These are phyloP conservation scores for Carnegiea gigantea DNA, from an alignment of 179 eudicot species.

Conservation along the genomic window DNA sequence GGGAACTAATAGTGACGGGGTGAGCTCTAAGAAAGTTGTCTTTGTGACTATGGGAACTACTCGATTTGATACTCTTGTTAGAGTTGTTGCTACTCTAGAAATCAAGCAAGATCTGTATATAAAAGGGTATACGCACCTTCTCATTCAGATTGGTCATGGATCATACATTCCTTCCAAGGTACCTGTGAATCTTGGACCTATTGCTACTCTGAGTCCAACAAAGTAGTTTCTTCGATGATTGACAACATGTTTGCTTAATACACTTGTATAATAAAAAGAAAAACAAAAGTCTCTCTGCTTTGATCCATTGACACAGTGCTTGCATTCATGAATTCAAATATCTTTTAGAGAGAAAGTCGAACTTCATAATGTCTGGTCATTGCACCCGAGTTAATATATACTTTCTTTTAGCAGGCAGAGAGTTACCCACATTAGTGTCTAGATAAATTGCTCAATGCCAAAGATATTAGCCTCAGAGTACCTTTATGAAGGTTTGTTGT, in stretches of 20 bases:
- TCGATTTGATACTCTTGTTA: slow-evolving; percentile 79
- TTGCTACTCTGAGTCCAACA: not conserved
- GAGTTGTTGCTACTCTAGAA: slow-evolving; percentile 64
- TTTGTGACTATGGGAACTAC: slow-evolving; percentile 93
- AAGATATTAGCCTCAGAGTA: no score
- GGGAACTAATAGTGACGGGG: slow-evolving; percentile 35
- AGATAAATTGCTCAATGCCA: no score
- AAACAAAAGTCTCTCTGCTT: not conserved
- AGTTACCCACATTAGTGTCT: no score
- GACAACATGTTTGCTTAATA: not conserved
- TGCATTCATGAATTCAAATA: not conserved
- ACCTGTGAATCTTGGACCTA: slow-evolving; percentile 20
- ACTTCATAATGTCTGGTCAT: no score
- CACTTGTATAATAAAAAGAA: not conserved
- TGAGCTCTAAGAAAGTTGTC: slow-evolving; percentile 43
- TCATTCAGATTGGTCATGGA: slow-evolving; percentile 89
- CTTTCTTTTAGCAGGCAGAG: no score
- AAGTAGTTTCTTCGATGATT: not conserved
- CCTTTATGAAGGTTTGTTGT: no score
- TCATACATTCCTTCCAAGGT: slow-evolving; percentile 73
- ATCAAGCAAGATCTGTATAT: slow-evolving; percentile 57
- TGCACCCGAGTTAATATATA: no score
- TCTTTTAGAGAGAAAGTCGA: no score
- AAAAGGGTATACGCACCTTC: slow-evolving; percentile 75
- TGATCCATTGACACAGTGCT: not conserved